These are phyloP conservation scores for Hemileia vastatrix DNA, from an alignment of 1,284 basidiomycete genomes.

Conservation along the genomic window DNA sequence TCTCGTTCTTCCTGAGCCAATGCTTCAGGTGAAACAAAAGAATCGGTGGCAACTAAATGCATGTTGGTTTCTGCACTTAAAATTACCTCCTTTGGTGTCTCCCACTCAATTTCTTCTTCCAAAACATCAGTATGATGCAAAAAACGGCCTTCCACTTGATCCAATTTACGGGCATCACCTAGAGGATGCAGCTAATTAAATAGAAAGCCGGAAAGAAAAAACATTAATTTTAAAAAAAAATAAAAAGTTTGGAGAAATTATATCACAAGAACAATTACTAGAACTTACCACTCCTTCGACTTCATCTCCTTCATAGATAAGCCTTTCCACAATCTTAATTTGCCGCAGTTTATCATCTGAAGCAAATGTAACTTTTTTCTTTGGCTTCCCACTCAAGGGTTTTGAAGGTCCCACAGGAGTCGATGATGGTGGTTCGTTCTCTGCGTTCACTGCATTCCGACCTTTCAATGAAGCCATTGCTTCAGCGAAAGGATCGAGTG, in stretches of 20 bases:
- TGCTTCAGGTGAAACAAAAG: slow-evolving; percentile 17
- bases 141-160: slow-evolving; percentile 7
- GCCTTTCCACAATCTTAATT: slow-evolving; percentile 22
- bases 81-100: slow-evolving; percentile 14
- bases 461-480: slow-evolving; percentile 16
- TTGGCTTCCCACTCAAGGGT: neutral
- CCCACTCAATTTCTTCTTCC: slow-evolving; percentile 23
- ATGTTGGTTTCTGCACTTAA: slow-evolving; percentile 15
- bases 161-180: slow-evolving; percentile 22
- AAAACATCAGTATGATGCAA: slow-evolving; percentile 18
- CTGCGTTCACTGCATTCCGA: neutral
- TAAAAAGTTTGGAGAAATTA: neutral
- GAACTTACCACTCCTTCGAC: slow-evolving; percentile 17
- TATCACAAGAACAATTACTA: neutral
- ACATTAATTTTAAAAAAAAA: neutral
- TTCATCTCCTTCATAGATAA: slow-evolving; percentile 23
- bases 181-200: slow-evolving; percentile 21
- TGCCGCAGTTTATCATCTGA: slow-evolving; percentile 18
- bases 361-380: slow-evolving; percentile 15
- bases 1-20: slow-evolving; percentile 18
- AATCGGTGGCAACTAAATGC: slow-evolving; percentile 15
- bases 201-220: too few relatives aligned
- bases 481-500: slow-evolving; percentile 12
- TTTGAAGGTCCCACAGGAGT: neutral
- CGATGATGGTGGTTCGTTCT: neutral